Evolutionary conservation across 1,139 yeast genomes (phyloP), one percentile per base, ranked within the genome.

Genomic region (Geotrichum australiense): DNA sequence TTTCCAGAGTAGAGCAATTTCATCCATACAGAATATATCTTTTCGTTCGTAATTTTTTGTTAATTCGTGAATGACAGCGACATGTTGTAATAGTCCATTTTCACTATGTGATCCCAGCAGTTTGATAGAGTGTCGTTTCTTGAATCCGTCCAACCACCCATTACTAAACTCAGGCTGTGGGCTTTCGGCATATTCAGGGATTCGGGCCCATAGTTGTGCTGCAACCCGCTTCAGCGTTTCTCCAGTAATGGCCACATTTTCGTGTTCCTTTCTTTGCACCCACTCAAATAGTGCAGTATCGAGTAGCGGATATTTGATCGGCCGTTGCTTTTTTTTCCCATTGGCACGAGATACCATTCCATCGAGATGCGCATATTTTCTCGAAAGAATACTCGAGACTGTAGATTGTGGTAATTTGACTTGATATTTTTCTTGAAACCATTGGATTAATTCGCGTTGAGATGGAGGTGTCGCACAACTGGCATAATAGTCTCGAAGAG

Each of bases 71-170:
- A 42, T 42, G 5, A 38, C 42, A 2, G 45, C 45, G 11, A 38
- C 41, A 29, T 27, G 34, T 19, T 38, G 42, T 23, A 33, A 25
- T 6, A 38, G 39, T 7, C 45, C 45, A 26, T 27, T 35, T 19
- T 42, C 42, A 12, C 37, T 37, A 21, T 37, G 41, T 8, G 41
- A 37, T 16, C 45, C 42, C 28, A 28, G 11, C n/a, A 38, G 16
- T 15, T 37, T 38, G 19, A 38, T 38, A 11, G 45, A 37, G 23
- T 38, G 42, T n/a, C 45, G 30, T 12, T 42, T 42, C 32, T 42
- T 42, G 27, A 42, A 42, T 30, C 45, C 45, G 21, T 42, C 45
- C 4, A 42, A 29, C 45, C 45, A 42, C 4, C 45, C 45, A 34
- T 42, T 42, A 4, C 39, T 34, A 16, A 42, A 42, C 32, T 42